These are phyloP conservation scores for Tulasnella sp. DNA, from an alignment of 768 basidiomycete genomes.

Conservation along the genomic window DNA sequence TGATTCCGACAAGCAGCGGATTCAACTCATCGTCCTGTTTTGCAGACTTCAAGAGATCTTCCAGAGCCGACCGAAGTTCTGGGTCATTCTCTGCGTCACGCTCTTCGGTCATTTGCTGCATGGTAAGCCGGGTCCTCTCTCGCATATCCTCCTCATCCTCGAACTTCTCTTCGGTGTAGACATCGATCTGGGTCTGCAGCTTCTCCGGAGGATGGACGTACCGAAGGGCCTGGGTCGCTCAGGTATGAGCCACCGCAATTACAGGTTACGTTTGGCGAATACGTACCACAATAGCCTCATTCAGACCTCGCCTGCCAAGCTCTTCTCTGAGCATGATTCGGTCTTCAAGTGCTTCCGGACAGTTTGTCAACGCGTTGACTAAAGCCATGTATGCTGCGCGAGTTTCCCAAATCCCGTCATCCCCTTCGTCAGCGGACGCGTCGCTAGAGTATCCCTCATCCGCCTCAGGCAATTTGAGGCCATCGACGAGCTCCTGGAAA, in stretches of 20 bases:
- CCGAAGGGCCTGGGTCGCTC: slow-evolving; percentile 60
- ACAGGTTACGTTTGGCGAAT: background rate
- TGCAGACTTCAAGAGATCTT: slow-evolving; percentile 63
- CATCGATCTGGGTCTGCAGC: slow-evolving; percentile 75
- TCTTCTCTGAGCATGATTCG: slow-evolving; percentile 81
- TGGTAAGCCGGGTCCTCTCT: slow-evolving; percentile 57
- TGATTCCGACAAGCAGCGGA: slow-evolving; percentile 61
- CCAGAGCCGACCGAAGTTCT: slow-evolving; percentile 59
- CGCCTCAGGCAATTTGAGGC: slow-evolving; percentile 59
- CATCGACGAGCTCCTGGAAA: slow-evolving; percentile 73
- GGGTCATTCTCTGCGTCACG: slow-evolving; percentile 40
- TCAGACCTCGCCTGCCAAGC: slow-evolving; percentile 76
- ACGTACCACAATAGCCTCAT: slow-evolving; percentile 82
- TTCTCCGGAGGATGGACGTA: slow-evolving; percentile 76
- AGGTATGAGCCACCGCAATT: background rate
- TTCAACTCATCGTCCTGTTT: slow-evolving; percentile 66
- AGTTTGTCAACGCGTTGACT: slow-evolving; percentile 77
- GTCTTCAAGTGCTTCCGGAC: slow-evolving; percentile 76
- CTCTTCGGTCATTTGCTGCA: slow-evolving; percentile 40
- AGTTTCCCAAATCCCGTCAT: slow-evolving; percentile 80
- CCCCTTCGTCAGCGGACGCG: slow-evolving; percentile 50
- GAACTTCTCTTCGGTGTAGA: slow-evolving; percentile 86
- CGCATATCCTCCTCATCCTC: slow-evolving; percentile 88
- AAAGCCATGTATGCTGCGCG: slow-evolving; percentile 74
- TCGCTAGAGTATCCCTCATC: slow-evolving; percentile 40